These are phyloP conservation scores for Evernia prunastri DNA, from an alignment of 495 filamentous ascomycete genomes.

Conservation along the genomic window DNA sequence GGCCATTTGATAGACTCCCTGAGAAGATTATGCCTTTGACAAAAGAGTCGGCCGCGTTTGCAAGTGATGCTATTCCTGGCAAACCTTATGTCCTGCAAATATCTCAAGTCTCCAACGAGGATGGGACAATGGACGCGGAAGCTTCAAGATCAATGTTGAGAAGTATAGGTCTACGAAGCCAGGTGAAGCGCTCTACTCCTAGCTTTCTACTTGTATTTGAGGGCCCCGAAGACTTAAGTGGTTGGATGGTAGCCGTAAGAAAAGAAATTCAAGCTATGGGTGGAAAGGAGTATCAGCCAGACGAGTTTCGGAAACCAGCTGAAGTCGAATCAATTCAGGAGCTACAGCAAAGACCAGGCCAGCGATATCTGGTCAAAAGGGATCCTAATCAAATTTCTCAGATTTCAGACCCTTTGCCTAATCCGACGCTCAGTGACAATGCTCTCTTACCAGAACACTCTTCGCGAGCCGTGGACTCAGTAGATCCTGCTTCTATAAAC, in stretches of 20 bases:
- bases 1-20: slow-evolving; percentile 70
- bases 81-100: slow-evolving; percentile 90
- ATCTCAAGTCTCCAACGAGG: slow-evolving; percentile 64
- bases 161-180: slow-evolving; percentile 61
- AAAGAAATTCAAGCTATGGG: slow-evolving; percentile 63
- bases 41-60: slow-evolving; percentile 85
- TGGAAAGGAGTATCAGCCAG: slow-evolving; percentile 51
- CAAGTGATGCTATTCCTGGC: slow-evolving; percentile 85
- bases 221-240: slow-evolving; percentile 76
- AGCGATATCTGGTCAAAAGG: slow-evolving; percentile 43
- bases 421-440: slow-evolving; percentile 27
- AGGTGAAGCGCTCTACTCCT: slow-evolving; percentile 54
- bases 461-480: slow-evolving; percentile 33
- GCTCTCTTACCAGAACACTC: slow-evolving; percentile 28
- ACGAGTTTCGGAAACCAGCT: slow-evolving; percentile 46
- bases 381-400: slow-evolving; percentile 59
- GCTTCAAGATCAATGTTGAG: slow-evolving; percentile 59
- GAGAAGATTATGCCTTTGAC: slow-evolving; percentile 82
- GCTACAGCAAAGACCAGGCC: slow-evolving; percentile 44
- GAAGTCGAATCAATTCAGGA: slow-evolving; percentile 36
- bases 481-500: slow-evolving; percentile 32
- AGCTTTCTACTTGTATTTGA: slow-evolving; percentile 76
- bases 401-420: slow-evolving; percentile 47
- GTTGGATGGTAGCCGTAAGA: slow-evolving; percentile 62
- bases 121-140: slow-evolving; percentile 42